These are phyloP conservation scores for Lizanozyma gosingica DNA, from an alignment of 1,139 yeast species.

Conservation along the genomic window DNA sequence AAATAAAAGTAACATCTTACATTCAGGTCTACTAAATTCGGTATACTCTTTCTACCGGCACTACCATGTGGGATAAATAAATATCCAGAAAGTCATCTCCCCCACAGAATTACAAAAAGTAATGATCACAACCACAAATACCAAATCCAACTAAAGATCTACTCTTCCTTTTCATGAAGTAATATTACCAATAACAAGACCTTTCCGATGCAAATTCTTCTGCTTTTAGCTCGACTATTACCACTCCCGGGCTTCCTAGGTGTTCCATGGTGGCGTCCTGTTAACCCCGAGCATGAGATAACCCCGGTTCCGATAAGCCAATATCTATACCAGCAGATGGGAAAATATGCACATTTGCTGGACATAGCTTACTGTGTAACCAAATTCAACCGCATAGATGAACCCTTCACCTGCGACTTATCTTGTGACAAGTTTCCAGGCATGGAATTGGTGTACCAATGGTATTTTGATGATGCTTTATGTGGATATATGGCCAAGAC, in stretches of 20 bases:
- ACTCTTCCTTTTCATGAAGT: too few relatives aligned
- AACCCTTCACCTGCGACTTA: constrained; percentile 40
- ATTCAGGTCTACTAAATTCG: too few relatives aligned
- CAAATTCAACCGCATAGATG: constrained; percentile 19
- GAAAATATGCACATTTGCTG: constrained; percentile 29
- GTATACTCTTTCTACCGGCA: too few relatives aligned
- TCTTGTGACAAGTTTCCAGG: constrained; percentile 35
- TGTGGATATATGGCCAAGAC: constrained; percentile 30
- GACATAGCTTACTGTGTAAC: constrained; percentile 45
- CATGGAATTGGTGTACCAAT: constrained; percentile 34
- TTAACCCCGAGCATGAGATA: not conserved
- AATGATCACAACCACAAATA: too few relatives aligned
- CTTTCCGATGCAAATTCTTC: not conserved
- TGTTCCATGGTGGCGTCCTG: not conserved
- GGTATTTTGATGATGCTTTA: constrained; percentile 35
- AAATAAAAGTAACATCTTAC: too few relatives aligned
- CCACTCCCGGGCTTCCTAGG: not conserved
- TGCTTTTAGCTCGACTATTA: not conserved
- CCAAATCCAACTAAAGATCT: too few relatives aligned
- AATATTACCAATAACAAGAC: too few relatives aligned
- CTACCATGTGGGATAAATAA: too few relatives aligned
- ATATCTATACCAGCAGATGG: not conserved
- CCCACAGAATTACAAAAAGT: too few relatives aligned
- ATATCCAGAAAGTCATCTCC: too few relatives aligned
- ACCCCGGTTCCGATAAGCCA: not conserved